Conservation (phyloP, 306 rosid genomes). For the Mucuna pruriens region DNA sequence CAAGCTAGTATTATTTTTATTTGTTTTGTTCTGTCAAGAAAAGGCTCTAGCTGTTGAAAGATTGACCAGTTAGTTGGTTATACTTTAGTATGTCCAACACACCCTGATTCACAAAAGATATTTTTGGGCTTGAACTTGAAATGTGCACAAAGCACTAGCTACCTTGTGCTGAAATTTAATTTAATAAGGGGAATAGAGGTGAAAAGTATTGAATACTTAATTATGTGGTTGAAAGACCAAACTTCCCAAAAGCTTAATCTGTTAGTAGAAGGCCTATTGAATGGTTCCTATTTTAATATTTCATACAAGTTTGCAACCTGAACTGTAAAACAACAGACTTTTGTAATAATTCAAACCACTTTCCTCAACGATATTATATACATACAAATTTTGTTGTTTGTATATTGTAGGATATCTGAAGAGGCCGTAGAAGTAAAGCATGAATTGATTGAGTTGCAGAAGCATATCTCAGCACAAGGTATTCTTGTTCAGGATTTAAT, state of each 20-base stretch:
- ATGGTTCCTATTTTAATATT: constrained; percentile 29
- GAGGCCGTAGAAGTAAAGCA: constrained; percentile 96
- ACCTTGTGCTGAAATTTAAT: constrained; percentile 5
- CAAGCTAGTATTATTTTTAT: not conserved
- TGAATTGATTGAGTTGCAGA: constrained; percentile 85
- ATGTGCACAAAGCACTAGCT: constrained; percentile 4
- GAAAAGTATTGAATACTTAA: not conserved
- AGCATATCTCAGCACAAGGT: constrained; percentile 89
- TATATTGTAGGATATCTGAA: constrained; percentile 80
- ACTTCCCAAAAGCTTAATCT: constrained; percentile 24
- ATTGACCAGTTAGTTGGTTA: constrained; percentile 17
- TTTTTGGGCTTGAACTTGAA: constrained; percentile 9
- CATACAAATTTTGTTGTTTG: constrained; percentile 16
- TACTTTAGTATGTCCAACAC: not conserved
- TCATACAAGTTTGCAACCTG: constrained; percentile 4
- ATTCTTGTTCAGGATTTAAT: constrained; percentile 94
- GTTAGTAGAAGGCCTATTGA: not conserved
- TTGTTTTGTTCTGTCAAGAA: constrained; percentile 21
- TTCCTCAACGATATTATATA: not conserved
- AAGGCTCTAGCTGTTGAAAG: constrained; percentile 15
- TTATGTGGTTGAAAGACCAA: not conserved
- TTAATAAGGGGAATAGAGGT: not conserved
- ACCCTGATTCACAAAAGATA: not conserved
- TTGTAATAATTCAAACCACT: constrained; percentile 11
- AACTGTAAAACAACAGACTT: constrained; percentile 10